Conservation (phyloP, 78 protist genomes). For the Dictyostelium capitatum region DNA sequence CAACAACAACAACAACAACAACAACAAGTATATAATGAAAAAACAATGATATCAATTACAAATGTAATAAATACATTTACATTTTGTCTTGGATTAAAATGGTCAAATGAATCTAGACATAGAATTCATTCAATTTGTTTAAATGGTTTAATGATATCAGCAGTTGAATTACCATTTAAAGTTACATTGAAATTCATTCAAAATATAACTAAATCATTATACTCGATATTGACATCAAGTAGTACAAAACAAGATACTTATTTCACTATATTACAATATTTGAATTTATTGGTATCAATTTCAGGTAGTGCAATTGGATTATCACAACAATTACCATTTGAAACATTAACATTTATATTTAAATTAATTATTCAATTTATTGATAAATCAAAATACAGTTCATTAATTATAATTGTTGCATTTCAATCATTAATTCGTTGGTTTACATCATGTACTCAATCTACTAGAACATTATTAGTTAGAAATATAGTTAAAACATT, state of each 20-base stretch:
- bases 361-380: constrained; percentile 67
- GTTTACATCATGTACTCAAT: constrained; percentile 50
- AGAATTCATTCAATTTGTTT: constrained; percentile 67
- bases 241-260: constrained; percentile 53
- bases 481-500: constrained; percentile 56
- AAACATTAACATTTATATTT: constrained; percentile 65
- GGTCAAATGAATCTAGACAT: constrained; percentile 62
- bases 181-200: constrained; percentile 57
- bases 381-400: constrained; percentile 53
- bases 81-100: constrained; percentile 46
- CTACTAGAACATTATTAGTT: constrained; percentile 43
- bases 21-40: neutral
- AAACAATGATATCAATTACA: neutral
- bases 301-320: neutral
- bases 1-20: neutral
- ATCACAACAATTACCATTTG: constrained; percentile 60
- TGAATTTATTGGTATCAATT: constrained; percentile 50
- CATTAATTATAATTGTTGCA: constrained; percentile 49
- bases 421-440: constrained; percentile 70
- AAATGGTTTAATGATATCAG: constrained; percentile 46
- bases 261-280: constrained; percentile 65
- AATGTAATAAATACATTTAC: constrained; percentile 41
- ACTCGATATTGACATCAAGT: constrained; percentile 51
- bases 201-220: constrained; percentile 55
- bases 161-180: constrained; percentile 51